Percentiles rank a stretch among this genome's conserved stretches.
Evolutionary conservation across 768 basidiomycete species (phyloP).

Genomic region (Tulasnella calospora): DNA sequence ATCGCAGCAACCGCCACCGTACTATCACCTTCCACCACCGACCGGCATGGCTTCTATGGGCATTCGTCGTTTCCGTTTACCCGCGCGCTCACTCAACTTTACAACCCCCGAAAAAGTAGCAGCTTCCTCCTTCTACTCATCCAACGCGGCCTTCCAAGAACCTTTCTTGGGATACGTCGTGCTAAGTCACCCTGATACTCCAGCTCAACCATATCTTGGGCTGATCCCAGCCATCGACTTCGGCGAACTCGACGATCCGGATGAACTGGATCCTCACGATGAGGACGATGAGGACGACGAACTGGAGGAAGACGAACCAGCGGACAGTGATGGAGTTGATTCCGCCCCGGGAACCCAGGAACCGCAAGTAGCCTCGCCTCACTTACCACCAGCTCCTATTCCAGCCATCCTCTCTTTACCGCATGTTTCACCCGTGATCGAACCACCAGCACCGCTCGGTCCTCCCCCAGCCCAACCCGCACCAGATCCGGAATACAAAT

Average conservation of each 20-base stretch:
- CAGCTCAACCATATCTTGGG: constrained; percentile 14
- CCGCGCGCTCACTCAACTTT: constrained; percentile 21
- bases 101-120: neutral
- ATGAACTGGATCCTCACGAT: neutral
- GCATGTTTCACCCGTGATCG: neutral
- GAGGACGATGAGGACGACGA: constrained; percentile 9
- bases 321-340: neutral
- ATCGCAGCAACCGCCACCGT: neutral
- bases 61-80: constrained; percentile 15
- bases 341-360: neutral
- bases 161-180: constrained; percentile 23
- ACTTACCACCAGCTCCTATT: constrained; percentile 2
- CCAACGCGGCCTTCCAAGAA: constrained; percentile 15
- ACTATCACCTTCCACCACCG: neutral
- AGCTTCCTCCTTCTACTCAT: constrained; percentile 9
- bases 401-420: constrained; percentile 5
- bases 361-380: neutral
- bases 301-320: constrained; percentile 7
- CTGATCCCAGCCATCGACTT: constrained; percentile 16
- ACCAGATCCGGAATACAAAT: constrained; percentile 14
- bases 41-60: neutral
- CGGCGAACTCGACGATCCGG: neutral
- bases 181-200: constrained; percentile 18
- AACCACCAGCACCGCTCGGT: neutral
- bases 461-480: neutral